Evolutionary conservation across 768 basidiomycete species (phyloP).

Genomic region (Austroboletus festivus): DNA sequence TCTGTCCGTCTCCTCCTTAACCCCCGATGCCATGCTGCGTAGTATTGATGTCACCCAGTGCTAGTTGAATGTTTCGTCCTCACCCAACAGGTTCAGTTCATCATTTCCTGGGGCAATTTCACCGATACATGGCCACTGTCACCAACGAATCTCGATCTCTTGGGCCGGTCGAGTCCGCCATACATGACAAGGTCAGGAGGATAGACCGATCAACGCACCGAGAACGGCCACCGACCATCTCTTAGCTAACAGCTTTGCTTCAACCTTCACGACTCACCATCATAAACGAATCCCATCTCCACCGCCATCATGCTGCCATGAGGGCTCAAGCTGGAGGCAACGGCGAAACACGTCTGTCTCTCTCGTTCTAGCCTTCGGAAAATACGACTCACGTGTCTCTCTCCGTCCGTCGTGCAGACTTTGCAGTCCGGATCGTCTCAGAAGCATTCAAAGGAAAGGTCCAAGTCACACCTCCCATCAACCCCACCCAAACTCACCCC

Average conservation of each 20-base stretch:
- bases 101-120: conserved; percentile 19
- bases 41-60: conserved; percentile 21
- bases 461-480: conserved; percentile 29
- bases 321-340: conserved; percentile 59
- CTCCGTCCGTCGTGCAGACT: conserved; percentile 48
- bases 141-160: conserved; percentile 25
- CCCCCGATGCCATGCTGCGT: conserved; percentile 13
- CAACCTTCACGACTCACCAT: conserved; percentile 63
- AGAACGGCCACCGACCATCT: conserved; percentile 21
- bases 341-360: conserved; percentile 77
- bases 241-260: conserved; percentile 60
- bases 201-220: conserved; percentile 21
- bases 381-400: conserved; percentile 24
- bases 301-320: conserved; percentile 84
- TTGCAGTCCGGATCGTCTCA: conserved; percentile 71
- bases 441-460: conserved; percentile 73
- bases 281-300: conserved; percentile 81
- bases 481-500: conserved; percentile 11
- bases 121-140: conserved; percentile 29
- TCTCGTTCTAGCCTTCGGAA: conserved; percentile 13
- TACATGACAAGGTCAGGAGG: conserved; percentile 51
- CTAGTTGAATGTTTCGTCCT: conserved; percentile 26
- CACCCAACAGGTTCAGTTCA: conserved; percentile 19
- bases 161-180: conserved; percentile 58
- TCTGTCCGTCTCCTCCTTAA: conserved; percentile 10